phyloP scores from a whole-genome alignment of 352 stramenopile genomes.

The Phytophthora fragariae region DNA sequence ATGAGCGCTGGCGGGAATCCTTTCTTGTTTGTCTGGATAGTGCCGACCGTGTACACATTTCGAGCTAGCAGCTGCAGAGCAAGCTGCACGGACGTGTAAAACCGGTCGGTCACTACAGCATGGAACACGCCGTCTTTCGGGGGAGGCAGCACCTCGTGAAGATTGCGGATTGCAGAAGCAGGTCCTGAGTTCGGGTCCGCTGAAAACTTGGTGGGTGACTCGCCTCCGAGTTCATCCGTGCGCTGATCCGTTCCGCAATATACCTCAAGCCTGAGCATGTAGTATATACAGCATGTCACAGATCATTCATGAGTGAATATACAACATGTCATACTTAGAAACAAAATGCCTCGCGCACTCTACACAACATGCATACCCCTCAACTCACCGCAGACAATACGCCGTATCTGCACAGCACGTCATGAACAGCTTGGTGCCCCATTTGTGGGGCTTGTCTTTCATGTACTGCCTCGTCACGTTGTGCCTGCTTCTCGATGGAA shows the following conservation, averaged over 20 bases:
- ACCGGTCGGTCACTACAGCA: constrained; percentile 17
- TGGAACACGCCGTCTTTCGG: constrained; percentile 7
- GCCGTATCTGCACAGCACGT: constrained; percentile 23
- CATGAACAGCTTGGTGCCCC: constrained; percentile 28
- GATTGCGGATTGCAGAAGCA: too few species aligned
- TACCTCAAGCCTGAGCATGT: too few species aligned
- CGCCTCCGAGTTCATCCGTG: too few species aligned
- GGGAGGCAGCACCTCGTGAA: too few species aligned
- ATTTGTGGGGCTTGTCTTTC: constrained; percentile 33
- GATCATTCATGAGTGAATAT: constrained; percentile 7
- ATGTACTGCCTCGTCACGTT: constrained; percentile 18
- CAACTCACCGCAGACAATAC: constrained; percentile 19
- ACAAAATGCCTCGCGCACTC: constrained; percentile 11
- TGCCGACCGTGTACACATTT: constrained; percentile 21
- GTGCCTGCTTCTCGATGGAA: constrained; percentile 5
- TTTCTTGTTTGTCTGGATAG: constrained; percentile 20
- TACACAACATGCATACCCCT: neutral
- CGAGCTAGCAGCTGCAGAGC: constrained; percentile 17
- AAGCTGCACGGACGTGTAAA: constrained; percentile 30
- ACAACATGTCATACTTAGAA: constrained; percentile 21
- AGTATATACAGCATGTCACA: constrained; percentile 11
- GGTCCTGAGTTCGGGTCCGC: too few species aligned
- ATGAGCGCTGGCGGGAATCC: neutral
- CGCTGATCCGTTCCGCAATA: too few species aligned
- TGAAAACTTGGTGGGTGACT: too few species aligned